phyloP scores from a whole-genome alignment of 768 basidiomycete genomes.

The Astraeus odoratus region DNA sequence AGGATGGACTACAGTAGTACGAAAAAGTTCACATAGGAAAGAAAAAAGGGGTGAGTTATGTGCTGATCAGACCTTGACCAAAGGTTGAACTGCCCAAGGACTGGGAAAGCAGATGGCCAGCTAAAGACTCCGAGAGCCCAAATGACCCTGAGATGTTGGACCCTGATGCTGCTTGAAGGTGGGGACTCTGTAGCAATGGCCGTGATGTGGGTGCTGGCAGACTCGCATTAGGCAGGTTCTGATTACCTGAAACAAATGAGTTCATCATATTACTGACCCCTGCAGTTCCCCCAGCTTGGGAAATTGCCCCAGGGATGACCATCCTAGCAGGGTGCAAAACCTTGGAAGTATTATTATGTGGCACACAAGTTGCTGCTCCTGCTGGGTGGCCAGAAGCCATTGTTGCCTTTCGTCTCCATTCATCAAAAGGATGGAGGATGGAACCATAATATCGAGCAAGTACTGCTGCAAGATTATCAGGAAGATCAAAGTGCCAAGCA shows the following conservation, averaged over 20 bases:
- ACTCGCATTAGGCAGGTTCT: conserved; percentile 14
- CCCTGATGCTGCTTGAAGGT: conserved; percentile 16
- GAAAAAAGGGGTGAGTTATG: too few species aligned
- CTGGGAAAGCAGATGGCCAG: conserved; percentile 13
- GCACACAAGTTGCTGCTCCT: background rate
- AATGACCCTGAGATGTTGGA: conserved; percentile 19
- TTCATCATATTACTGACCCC: conserved; percentile 16
- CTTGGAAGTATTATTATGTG: conserved; percentile 14
- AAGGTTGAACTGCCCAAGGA: conserved; percentile 8
- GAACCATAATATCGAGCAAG: conserved; percentile 55
- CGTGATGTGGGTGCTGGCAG: conserved; percentile 20
- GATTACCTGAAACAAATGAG: conserved; percentile 18
- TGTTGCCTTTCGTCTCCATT: conserved; percentile 57
- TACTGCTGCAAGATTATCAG: conserved; percentile 47
- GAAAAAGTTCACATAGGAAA: too few species aligned
- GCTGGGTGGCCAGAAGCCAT: conserved; percentile 31
- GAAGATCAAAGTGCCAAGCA: conserved; percentile 51
- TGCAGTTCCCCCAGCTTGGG: conserved; percentile 15
- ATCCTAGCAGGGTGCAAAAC: conserved; percentile 11
- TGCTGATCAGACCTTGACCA: too few species aligned
- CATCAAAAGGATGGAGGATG: conserved; percentile 68
- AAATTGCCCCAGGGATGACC: conserved; percentile 9
- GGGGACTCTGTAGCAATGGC: conserved; percentile 26
- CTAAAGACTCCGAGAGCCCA: conserved; percentile 19
- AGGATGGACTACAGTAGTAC: too few species aligned